phyloP scores from a whole-genome alignment of 2,329 filamentous ascomycete genomes.

The Stagonosporopsis vannaccii region DNA sequence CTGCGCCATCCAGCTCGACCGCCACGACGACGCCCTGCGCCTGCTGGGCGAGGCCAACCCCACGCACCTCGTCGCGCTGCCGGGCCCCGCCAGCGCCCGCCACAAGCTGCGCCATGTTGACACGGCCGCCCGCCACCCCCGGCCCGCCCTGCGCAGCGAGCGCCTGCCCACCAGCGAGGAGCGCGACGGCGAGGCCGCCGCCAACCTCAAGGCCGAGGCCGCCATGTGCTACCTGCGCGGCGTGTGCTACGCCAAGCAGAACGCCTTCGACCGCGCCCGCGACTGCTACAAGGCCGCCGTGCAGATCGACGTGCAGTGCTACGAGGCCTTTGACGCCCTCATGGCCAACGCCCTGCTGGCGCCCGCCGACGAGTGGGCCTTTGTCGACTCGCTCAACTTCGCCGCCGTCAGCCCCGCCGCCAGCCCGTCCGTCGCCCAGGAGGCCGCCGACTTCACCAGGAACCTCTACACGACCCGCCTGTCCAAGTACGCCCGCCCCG shows the following conservation, averaged over 20 bases:
- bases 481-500: conserved; percentile 91
- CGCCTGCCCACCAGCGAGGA: conserved; percentile 67
- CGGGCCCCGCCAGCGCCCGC: conserved; percentile 68
- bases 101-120: conserved; percentile 76
- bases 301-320: conserved; percentile 95
- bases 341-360: conserved; percentile 95
- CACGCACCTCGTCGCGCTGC: conserved; percentile 79
- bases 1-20: conserved; percentile 90
- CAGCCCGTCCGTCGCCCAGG: conserved; percentile 74
- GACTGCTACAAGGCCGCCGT: conserved; percentile 99
- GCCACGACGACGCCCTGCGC: conserved; percentile 85
- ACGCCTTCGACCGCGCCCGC: conserved; percentile 95
- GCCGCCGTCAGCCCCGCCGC: conserved; percentile 75
- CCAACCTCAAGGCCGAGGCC: conserved; percentile 86
- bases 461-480: conserved; percentile 95
- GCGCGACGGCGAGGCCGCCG: conserved; percentile 71
- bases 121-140: conserved; percentile 55
- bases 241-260: conserved; percentile 94
- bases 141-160: conserved; percentile 57
- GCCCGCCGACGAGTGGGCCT: conserved; percentile 87
- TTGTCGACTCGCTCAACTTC: conserved; percentile 88
- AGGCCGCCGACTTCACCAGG: conserved; percentile 91
- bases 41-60: conserved; percentile 93
- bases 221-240: conserved; percentile 97
- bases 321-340: conserved; percentile 96